Base-by-base conservation (phyloP, 2,329 filamentous ascomycete genomes). In the Didymosphaeria variabile region DNA sequence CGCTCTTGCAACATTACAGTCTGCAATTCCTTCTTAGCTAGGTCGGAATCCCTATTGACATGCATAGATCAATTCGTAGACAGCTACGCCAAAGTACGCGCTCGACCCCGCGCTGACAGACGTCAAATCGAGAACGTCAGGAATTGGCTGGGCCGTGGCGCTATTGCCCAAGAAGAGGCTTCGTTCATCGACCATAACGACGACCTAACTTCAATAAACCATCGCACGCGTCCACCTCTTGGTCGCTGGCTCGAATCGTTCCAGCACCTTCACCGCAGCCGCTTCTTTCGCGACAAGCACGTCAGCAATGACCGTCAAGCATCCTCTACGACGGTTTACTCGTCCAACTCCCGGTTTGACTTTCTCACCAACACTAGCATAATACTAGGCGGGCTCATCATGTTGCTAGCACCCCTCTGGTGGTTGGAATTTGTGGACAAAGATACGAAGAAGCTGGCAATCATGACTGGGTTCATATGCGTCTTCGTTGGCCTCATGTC, bases 351-450 rank as follows among this genome's bases (percentile, higher is more conserved):
- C 1, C 58, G 31, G 2, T 63, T 72, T 13, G 63, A 66, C 15
- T 31, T 17, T 13, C 45, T 70, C 7, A 70, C 64, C 1, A 70
- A 67, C 10, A 26, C 45, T 7, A 54, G 19, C 19, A 71, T 69
- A 9, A 66, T 70, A 3, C 0, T 58, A 0, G 34, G 60, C 2
- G 67, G 71, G 1, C 38, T 67, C 1, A 10, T 51, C 1, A 72
- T 74, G 68, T 59, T 74, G 15, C 45, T 72, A 10, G 66, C 57
- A 3, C 70, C 72, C 1, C 23, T 73, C 42, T 74, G 70, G 72
- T 63, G 56, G 63, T 49, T 73, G 8, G 65, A 65, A 17, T 65
- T 54, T 44, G 56, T 63, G 0, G 40, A 53, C 0, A 49, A 38
- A 2, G 67, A 51, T 12, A 42, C 34, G 10, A 49, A 9, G 5